Percentiles rank a stretch among this genome's conserved stretches.
Evolutionary conservation across 345 rosid genomes (phyloP).

Genomic region (Salix viminalis): DNA sequence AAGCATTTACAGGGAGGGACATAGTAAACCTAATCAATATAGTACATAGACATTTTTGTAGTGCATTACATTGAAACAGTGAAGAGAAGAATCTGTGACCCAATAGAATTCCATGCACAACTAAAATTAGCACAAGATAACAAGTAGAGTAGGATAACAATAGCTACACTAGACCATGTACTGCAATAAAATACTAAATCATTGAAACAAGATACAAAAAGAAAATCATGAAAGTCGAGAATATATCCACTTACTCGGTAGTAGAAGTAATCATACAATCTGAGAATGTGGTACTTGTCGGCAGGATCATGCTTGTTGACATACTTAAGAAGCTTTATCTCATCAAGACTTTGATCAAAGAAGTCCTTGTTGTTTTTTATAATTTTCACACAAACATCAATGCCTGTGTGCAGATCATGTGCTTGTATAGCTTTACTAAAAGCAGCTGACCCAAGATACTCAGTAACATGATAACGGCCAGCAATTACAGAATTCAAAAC

Average conservation of each 20-base stretch:
- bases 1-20: too few relatives aligned
- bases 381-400: slow-evolving; percentile 97
- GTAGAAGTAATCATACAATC: slow-evolving; percentile 95
- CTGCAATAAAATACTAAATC: neutral
- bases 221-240: slow-evolving; percentile 4
- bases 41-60: neutral
- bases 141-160: neutral
- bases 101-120: neutral
- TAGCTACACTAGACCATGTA: neutral
- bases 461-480: slow-evolving; percentile 97
- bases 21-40: too few relatives aligned
- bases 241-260: slow-evolving; percentile 63
- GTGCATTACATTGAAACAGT: neutral
- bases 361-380: slow-evolving; percentile 99
- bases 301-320: slow-evolving; percentile 98
- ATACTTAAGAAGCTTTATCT: slow-evolving; percentile 96
- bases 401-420: slow-evolving; percentile 95
- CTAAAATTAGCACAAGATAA: neutral
- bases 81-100: neutral
- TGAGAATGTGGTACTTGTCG: slow-evolving; percentile 92
- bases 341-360: slow-evolving; percentile 99
- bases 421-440: slow-evolving; percentile 99
- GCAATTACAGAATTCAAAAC: slow-evolving; percentile 91
- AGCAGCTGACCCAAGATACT: slow-evolving; percentile 99
- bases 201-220: neutral